These are phyloP conservation scores for Aspergillus olivimuriae DNA, from an alignment of 495 filamentous ascomycete genomes.

Conservation along the genomic window DNA sequence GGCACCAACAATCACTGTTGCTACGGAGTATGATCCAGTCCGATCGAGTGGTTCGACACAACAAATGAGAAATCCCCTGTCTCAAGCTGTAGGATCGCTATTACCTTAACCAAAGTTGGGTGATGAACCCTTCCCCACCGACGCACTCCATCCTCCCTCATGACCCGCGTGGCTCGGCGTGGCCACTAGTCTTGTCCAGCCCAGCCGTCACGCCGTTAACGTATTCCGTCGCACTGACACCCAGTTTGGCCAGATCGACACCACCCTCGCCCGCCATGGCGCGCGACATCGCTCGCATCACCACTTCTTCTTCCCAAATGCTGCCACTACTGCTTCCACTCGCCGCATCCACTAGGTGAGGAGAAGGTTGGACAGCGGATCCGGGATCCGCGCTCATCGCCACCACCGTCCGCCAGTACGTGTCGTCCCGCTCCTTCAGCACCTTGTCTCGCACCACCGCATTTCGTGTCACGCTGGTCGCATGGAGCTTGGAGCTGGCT, in stretches of 20 bases:
- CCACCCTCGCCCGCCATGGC: constrained; percentile 40
- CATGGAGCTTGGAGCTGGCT: constrained; percentile 44
- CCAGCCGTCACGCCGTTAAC: constrained; percentile 37
- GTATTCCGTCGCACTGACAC: constrained; percentile 37
- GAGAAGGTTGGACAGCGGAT: constrained; percentile 20
- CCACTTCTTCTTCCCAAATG: constrained; percentile 51
- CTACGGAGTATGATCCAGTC: too few relatives aligned
- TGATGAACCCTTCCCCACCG: neutral
- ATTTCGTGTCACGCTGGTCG: constrained; percentile 49
- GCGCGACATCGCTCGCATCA: constrained; percentile 45
- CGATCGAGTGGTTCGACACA: too few relatives aligned
- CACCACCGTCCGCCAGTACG: constrained; percentile 51
- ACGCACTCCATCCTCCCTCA: neutral
- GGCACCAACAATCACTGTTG: too few relatives aligned
- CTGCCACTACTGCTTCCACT: constrained; percentile 20
- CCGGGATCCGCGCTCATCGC: constrained; percentile 27
- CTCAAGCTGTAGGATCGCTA: neutral
- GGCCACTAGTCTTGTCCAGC: constrained; percentile 21
- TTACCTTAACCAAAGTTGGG: neutral
- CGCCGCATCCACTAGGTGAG: too few relatives aligned
- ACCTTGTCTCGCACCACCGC: constrained; percentile 51
- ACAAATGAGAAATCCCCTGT: neutral
- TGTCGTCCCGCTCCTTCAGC: constrained; percentile 47
- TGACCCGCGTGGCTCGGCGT: neutral
- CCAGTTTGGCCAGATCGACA: constrained; percentile 44